Evolutionary conservation across 495 filamentous ascomycete genomes (phyloP).

Genomic region (Penicillium psychrofluorescens): DNA sequence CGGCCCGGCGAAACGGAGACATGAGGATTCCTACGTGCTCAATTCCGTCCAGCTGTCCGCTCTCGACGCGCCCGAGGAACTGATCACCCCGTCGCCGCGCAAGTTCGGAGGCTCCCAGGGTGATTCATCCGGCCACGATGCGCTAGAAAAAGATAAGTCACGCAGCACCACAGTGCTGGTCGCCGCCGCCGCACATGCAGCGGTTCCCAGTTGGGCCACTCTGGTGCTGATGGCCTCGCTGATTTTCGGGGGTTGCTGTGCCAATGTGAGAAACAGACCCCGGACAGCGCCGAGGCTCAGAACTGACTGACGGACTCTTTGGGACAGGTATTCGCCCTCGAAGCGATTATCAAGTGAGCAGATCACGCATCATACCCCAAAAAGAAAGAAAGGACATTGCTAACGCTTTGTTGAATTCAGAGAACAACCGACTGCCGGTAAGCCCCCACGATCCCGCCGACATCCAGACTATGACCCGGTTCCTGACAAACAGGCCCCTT

Average conservation of each 20-base stretch:
- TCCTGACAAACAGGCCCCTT: constrained; percentile 55
- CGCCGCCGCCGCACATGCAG: constrained; percentile 36
- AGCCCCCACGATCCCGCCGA: background rate
- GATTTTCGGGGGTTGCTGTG: constrained; percentile 97
- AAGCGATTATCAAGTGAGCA: constrained; percentile 88
- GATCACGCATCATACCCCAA: no score
- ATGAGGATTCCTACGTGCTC: constrained; percentile 3
- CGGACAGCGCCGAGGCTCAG: background rate
- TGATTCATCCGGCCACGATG: constrained; percentile 37
- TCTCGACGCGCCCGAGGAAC: background rate
- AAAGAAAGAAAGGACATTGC: background rate
- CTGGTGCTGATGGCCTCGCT: constrained; percentile 68
- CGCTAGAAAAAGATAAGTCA: constrained; percentile 61
- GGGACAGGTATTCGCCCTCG: constrained; percentile 77
- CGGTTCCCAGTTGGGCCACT: constrained; percentile 61
- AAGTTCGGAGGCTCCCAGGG: background rate
- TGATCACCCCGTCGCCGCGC: background rate
- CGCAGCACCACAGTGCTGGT: constrained; percentile 6
- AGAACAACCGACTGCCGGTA: constrained; percentile 32
- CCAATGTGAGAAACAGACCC: constrained; percentile 60
- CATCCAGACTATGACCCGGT: background rate
- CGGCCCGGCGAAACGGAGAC: constrained; percentile 4
- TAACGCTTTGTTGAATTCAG: constrained; percentile 14
- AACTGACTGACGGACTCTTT: background rate
- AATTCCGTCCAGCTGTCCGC: background rate